These are phyloP conservation scores for Acorus calamus DNA, from an alignment of 106 monocot genomes.

Conservation along the genomic window DNA sequence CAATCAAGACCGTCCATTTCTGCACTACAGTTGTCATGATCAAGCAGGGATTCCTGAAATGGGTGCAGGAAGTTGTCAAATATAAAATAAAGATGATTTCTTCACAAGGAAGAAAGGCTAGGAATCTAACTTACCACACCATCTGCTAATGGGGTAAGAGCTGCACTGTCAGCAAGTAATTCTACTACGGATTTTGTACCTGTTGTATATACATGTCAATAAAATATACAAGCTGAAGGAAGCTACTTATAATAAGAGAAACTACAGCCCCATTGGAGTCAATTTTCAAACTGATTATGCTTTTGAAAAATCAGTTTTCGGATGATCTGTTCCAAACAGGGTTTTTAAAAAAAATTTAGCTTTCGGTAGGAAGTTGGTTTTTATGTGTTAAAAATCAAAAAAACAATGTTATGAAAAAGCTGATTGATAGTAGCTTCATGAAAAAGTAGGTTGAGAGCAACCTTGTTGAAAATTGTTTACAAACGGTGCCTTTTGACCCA, in stretches of 20 bases:
- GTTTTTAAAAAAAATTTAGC: no score
- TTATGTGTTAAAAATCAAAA: no score
- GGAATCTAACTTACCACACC: constrained; percentile 37
- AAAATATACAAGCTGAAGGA: not conserved
- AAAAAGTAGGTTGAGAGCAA: no score
- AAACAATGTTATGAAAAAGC: no score
- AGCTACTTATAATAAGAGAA: no score
- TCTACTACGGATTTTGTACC: constrained; percentile 75
- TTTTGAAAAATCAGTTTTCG: no score
- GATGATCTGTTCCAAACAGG: no score
- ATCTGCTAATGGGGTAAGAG: constrained; percentile 32
- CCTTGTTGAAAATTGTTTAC: not conserved
- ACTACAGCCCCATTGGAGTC: no score
- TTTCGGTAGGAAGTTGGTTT: no score
- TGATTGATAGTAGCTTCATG: no score
- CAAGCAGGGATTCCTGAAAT: constrained; percentile 52
- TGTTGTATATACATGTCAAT: constrained; percentile 21
- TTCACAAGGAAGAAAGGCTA: not conserved
- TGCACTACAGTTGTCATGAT: constrained; percentile 30
- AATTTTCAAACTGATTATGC: no score
- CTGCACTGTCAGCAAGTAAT: constrained; percentile 62
- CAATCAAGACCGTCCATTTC: constrained; percentile 27
- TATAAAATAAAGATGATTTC: not conserved
- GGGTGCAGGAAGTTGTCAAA: not conserved
- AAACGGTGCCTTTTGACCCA: not conserved